Evolutionary conservation across 192 early-diverging fungal genomes (phyloP).

Genomic region (Coemansia sp.): DNA sequence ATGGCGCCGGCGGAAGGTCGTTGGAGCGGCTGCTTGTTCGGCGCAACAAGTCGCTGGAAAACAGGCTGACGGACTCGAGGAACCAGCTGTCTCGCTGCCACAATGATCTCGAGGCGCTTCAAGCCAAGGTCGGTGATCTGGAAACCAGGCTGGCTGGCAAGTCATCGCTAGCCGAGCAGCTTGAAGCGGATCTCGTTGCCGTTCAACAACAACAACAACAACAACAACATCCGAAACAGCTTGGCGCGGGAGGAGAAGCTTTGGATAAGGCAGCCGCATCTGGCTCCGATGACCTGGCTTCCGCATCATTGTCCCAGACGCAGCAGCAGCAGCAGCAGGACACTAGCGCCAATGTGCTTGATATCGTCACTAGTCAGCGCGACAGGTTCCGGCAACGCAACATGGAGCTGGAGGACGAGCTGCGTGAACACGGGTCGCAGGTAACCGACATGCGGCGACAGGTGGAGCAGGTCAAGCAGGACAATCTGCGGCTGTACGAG

Average conservation of each 20-base stretch:
- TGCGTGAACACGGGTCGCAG: slow-evolving; percentile 50
- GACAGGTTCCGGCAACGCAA: slow-evolving; percentile 88
- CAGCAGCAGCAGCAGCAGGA: slow-evolving; percentile 3
- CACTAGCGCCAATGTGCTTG: slow-evolving; percentile 54
- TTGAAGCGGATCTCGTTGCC: slow-evolving; percentile 46
- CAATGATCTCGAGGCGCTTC: slow-evolving; percentile 32
- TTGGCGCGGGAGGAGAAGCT: slow-evolving; percentile 57
- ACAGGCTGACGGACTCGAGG: slow-evolving; percentile 59
- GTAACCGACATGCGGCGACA: slow-evolving; percentile 65
- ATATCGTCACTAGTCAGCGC: slow-evolving; percentile 85
- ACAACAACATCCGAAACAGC: not conserved
- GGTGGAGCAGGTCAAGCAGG: slow-evolving; percentile 67
- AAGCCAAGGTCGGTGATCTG: not conserved
- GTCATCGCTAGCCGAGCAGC: slow-evolving; percentile 32
- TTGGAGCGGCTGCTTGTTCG: slow-evolving; percentile 79
- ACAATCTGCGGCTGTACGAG: slow-evolving; percentile 90
- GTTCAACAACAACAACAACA: not conserved
- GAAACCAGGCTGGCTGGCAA: not conserved
- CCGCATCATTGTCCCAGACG: not conserved
- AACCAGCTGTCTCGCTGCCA: slow-evolving; percentile 54
- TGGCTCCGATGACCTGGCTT: not conserved
- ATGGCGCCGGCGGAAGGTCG: slow-evolving; percentile 11
- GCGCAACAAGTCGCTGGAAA: slow-evolving; percentile 81
- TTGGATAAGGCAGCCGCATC: not conserved
- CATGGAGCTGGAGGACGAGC: slow-evolving; percentile 76